Percentiles rank a stretch among this genome's conserved stretches.
Conservation (phyloP, 2,329 filamentous ascomycete species). For the Cladosporium sp. region DNA sequence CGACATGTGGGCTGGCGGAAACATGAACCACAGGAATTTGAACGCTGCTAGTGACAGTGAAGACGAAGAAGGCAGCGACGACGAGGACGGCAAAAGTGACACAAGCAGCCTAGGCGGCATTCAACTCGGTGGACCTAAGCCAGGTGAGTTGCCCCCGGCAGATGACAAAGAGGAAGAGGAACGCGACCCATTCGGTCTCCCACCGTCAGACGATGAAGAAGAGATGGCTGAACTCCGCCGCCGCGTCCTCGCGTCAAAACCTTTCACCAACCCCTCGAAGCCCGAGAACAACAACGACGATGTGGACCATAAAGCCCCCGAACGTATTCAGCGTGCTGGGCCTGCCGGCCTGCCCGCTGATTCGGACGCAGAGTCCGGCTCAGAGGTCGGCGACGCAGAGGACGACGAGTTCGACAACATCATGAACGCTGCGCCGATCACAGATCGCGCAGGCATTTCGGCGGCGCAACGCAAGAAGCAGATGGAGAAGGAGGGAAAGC, state of each 20-base stretch:
- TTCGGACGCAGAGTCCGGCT: constrained; percentile 69
- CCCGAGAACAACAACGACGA: constrained; percentile 32
- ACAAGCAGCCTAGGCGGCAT: constrained; percentile 38
- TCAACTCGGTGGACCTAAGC: constrained; percentile 41
- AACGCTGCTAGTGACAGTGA: constrained; percentile 55
- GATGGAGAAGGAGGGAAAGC: constrained; percentile 46
- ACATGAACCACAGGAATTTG: constrained; percentile 69
- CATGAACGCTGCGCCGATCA: constrained; percentile 86
- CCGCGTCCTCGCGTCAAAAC: constrained; percentile 86
- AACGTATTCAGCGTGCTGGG: constrained; percentile 60
- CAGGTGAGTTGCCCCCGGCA: constrained; percentile 52
- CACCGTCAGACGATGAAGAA: constrained; percentile 75
- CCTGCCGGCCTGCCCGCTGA: constrained; percentile 43
- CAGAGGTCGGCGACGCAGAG: constrained; percentile 61
- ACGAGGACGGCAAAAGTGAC: constrained; percentile 43
- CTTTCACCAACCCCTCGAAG: constrained; percentile 65
- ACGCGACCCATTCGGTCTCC: constrained; percentile 71
- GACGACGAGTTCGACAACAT: constrained; percentile 90
- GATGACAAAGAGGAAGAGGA: constrained; percentile 47
- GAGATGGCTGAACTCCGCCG: constrained; percentile 91
- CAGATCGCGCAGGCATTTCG: constrained; percentile 75
- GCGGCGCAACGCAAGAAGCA: constrained; percentile 59
- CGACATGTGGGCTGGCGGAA: constrained; percentile 89
- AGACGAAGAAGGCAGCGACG: constrained; percentile 43
- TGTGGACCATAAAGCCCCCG: constrained; percentile 57